A percentile compares a stretch with the other conserved stretches of the same genome.
phyloP scores from a whole-genome alignment of 1,284 basidiomycete genomes.

The Pascua sp. region DNA sequence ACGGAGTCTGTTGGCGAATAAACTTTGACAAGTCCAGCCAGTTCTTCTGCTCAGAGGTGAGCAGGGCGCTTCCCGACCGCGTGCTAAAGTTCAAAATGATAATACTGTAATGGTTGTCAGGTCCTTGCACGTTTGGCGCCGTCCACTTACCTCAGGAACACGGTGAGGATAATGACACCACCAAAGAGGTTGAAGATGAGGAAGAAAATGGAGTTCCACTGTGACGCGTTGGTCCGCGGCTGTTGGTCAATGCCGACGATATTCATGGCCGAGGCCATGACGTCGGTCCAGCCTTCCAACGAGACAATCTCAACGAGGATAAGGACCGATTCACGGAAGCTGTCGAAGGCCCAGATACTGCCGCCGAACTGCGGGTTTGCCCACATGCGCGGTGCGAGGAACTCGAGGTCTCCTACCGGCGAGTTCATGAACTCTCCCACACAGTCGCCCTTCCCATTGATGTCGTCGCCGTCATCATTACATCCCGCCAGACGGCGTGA shows the following conservation, averaged over 20 bases:
- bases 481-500: conserved; percentile 78
- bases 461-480: conserved; percentile 62
- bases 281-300: conserved; percentile 92
- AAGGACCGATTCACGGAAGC: conserved; percentile 76
- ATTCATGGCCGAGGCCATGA: conserved; percentile 77
- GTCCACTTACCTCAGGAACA: conserved; percentile 71
- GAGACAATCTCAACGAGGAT: conserved; percentile 97
- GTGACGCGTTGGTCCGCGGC: conserved; percentile 66
- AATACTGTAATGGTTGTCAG: conserved; percentile 53
- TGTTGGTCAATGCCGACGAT: conserved; percentile 69
- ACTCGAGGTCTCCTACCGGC: conserved; percentile 57
- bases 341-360: conserved; percentile 87
- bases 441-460: conserved; percentile 63
- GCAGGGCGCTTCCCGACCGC: conserved; percentile 74
- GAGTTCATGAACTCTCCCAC: conserved; percentile 64
- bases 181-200: conserved; percentile 90
- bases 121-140: too few relatives aligned
- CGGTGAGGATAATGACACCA: conserved; percentile 80
- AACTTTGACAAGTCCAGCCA: conserved; percentile 93
- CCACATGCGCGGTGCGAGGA: conserved; percentile 82
- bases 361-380: conserved; percentile 68
- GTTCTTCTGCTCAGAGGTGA: conserved; percentile 85
- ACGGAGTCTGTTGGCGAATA: conserved; percentile 81
- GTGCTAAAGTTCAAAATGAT: conserved; percentile 93
- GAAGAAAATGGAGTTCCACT: conserved; percentile 87